phyloP scores from a whole-genome alignment of 2,329 filamentous ascomycete genomes.

The Ophiostoma triangulosporum region DNA sequence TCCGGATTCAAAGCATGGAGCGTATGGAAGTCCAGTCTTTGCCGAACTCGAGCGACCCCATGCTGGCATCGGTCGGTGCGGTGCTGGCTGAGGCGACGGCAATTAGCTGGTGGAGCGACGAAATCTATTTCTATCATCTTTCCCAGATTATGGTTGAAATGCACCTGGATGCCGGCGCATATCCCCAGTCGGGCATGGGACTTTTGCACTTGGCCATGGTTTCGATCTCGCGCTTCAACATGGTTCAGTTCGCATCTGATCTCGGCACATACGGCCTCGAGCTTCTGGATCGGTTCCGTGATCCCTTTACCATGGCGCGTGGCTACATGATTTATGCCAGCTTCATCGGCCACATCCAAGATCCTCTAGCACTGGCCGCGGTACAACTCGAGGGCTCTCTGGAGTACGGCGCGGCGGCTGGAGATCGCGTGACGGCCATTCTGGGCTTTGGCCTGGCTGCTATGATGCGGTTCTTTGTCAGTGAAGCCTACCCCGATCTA shows the following conservation, averaged over 20 bases:
- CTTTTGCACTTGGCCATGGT: constrained; percentile 58
- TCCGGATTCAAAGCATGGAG: constrained; percentile 45
- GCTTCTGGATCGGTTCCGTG: constrained; percentile 48
- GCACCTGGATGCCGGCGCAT: constrained; percentile 49
- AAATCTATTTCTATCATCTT: constrained; percentile 58
- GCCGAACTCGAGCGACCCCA: constrained; percentile 32
- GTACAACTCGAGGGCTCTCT: constrained; percentile 50
- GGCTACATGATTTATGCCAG: constrained; percentile 56
- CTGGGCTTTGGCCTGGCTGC: constrained; percentile 56
- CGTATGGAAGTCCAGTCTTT: constrained; percentile 30
- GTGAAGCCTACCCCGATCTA: constrained; percentile 54
- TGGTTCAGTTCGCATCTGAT: constrained; percentile 53
- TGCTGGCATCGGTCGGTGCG: constrained; percentile 50
- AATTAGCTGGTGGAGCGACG: constrained; percentile 61
- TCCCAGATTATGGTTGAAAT: constrained; percentile 52
- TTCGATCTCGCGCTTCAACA: constrained; percentile 54
- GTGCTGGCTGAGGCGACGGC: constrained; percentile 57
- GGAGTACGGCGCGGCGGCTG: constrained; percentile 51
- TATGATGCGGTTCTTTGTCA: constrained; percentile 54
- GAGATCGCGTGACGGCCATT: constrained; percentile 59
- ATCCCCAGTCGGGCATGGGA: constrained; percentile 54
- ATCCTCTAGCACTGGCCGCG: constrained; percentile 44
- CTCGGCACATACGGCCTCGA: constrained; percentile 49
- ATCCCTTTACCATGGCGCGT: constrained; percentile 52
- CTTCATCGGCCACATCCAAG: constrained; percentile 57